These are phyloP conservation scores for Aspergillus incahuasiensis DNA, from an alignment of 495 filamentous ascomycete genomes.

Conservation along the genomic window DNA sequence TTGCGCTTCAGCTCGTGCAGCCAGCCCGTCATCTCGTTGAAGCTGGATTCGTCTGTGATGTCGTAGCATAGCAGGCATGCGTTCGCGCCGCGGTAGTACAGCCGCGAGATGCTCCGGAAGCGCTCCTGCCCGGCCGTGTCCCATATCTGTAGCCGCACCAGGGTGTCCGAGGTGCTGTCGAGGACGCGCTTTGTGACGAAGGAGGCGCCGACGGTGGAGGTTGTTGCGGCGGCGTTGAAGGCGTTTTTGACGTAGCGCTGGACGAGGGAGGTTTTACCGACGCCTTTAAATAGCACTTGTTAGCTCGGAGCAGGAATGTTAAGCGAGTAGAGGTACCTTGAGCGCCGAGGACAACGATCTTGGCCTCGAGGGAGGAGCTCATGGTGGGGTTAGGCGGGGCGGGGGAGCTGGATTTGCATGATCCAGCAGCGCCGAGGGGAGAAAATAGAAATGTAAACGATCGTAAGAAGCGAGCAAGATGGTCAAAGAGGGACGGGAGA, in stretches of 20 bases:
- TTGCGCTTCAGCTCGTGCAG: constrained; percentile 72
- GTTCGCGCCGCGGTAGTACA: constrained; percentile 94
- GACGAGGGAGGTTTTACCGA: constrained; percentile 91
- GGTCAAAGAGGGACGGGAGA: neutral
- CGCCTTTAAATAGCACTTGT: constrained; percentile 49
- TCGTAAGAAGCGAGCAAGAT: neutral
- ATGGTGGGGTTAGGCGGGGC: constrained; percentile 41
- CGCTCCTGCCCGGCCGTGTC: constrained; percentile 94
- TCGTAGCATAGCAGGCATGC: constrained; percentile 93
- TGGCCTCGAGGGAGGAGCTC: constrained; percentile 80
- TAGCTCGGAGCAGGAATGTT: neutral
- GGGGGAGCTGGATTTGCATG: constrained; percentile 31
- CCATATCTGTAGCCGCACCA: constrained; percentile 86
- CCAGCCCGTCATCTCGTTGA: constrained; percentile 93
- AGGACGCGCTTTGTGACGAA: constrained; percentile 91
- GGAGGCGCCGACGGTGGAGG: constrained; percentile 86
- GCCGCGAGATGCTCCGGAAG: constrained; percentile 84
- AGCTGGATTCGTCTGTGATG: constrained; percentile 81
- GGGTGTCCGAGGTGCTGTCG: constrained; percentile 73
- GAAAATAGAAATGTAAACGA: neutral
- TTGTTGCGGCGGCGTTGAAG: constrained; percentile 62
- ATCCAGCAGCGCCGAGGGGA: constrained; percentile 17
- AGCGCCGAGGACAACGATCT: constrained; percentile 84
- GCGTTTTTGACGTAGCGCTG: constrained; percentile 78
- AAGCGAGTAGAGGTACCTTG: constrained; percentile 49